phyloP scores from a whole-genome alignment of 192 early-diverging fungal species.

The Coemansia sp. region DNA sequence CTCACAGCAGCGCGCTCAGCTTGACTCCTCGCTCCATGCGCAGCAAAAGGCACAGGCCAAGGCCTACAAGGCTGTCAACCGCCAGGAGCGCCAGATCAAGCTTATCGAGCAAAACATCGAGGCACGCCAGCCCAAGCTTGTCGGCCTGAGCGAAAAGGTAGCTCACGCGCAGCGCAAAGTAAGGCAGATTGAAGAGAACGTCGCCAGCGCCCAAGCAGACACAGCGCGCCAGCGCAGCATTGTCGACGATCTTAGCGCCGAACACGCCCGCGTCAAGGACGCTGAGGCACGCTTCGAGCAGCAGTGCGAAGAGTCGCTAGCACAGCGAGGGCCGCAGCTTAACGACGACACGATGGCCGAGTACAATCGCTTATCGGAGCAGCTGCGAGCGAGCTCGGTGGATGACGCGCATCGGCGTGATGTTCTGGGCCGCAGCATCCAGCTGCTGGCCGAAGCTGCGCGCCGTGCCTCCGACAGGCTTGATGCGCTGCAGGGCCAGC shows the following conservation, averaged over 20 bases:
- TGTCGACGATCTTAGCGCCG: conserved; percentile 56
- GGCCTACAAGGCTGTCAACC: conserved; percentile 66
- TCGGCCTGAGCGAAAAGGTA: conserved; percentile 69
- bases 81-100: conserved; percentile 72
- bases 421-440: conserved; percentile 63
- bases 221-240: conserved; percentile 54
- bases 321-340: conserved; percentile 26
- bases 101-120: conserved; percentile 73
- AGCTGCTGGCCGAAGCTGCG: conserved; percentile 59
- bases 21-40: conserved; percentile 60
- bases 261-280: conserved; percentile 54
- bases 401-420: conserved; percentile 68
- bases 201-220: conserved; percentile 54
- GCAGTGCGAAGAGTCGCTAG: conserved; percentile 34
- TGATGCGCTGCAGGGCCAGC: conserved; percentile 51
- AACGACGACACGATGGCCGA: conserved; percentile 50
- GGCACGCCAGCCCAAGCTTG: conserved; percentile 50
- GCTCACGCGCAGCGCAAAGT: conserved; percentile 69
- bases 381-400: conserved; percentile 64
- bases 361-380: conserved; percentile 67
- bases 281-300: conserved; percentile 58
- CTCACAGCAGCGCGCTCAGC: conserved; percentile 51
- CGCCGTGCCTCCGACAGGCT: conserved; percentile 60
- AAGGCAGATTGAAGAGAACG: conserved; percentile 59
- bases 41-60: conserved; percentile 70